Evolutionary conservation across 2,329 filamentous ascomycete genomes (phyloP).

Genomic region (Trematosphaeria pertusa): DNA sequence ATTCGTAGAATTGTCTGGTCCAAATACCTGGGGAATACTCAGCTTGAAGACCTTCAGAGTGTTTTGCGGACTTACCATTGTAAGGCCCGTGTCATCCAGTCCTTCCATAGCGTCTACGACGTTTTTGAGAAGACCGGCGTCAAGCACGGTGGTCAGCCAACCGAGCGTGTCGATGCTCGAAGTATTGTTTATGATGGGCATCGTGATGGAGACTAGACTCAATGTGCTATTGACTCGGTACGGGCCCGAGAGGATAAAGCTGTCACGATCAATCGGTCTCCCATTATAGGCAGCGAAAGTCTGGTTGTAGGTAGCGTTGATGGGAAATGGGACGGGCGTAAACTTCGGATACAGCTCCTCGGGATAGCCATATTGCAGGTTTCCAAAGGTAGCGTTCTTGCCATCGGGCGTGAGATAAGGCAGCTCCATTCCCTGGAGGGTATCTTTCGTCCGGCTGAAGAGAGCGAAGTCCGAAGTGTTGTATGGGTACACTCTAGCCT

Average conservation of each 20-base stretch:
- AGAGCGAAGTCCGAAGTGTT: constrained; percentile 63
- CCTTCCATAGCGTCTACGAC: constrained; percentile 72
- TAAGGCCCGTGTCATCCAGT: constrained; percentile 71
- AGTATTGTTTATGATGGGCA: constrained; percentile 76
- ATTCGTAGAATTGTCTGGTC: constrained; percentile 71
- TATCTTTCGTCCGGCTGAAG: constrained; percentile 54
- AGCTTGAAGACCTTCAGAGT: too few relatives aligned
- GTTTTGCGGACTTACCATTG: constrained; percentile 53
- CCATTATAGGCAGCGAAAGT: constrained; percentile 54
- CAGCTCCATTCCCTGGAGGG: constrained; percentile 60
- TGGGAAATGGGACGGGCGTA: constrained; percentile 60
- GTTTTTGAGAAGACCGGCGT: constrained; percentile 68
- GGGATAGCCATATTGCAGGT: constrained; percentile 71
- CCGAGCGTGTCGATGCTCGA: constrained; percentile 71
- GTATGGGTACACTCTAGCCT: constrained; percentile 75
- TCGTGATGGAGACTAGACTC: constrained; percentile 79
- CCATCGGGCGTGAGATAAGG: constrained; percentile 70
- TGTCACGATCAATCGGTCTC: constrained; percentile 51
- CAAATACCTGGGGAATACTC: constrained; percentile 67
- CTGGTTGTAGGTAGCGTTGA: constrained; percentile 40
- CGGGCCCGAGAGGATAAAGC: constrained; percentile 77
- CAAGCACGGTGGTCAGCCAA: constrained; percentile 82
- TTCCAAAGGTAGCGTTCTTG: constrained; percentile 65
- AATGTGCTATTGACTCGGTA: constrained; percentile 74
- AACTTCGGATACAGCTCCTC: constrained; percentile 79